Percentiles rank a stretch among this genome's conserved stretches.
These are phyloP conservation scores for Gremmenia infestans DNA, from an alignment of 2,329 filamentous ascomycete genomes.

Conservation along the genomic window DNA sequence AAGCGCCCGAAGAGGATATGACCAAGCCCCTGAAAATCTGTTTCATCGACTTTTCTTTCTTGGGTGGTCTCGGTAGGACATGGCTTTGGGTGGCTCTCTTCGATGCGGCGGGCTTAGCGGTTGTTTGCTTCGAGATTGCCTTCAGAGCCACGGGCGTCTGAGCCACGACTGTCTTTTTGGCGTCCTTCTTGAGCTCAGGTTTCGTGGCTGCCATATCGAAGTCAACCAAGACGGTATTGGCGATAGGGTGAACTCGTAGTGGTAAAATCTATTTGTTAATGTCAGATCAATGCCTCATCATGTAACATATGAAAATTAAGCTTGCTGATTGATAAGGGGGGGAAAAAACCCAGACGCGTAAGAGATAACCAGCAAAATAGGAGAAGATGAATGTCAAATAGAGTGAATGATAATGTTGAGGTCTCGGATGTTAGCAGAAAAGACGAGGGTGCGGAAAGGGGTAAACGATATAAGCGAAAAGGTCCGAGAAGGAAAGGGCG, in stretches of 20 bases:
- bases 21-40: conserved; percentile 47
- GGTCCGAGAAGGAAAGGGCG: neutral
- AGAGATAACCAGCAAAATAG: neutral
- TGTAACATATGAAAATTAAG: neutral
- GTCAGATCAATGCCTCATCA: neutral
- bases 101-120: neutral
- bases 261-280: neutral
- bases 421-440: neutral
- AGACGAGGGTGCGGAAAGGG: neutral
- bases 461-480: neutral
- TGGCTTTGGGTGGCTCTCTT: conserved; percentile 4
- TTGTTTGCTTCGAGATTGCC: neutral
- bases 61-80: conserved; percentile 29
- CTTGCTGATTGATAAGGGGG: neutral
- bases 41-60: conserved; percentile 10
- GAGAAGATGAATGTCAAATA: neutral
- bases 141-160: neutral
- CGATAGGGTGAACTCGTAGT: neutral
- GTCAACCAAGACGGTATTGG: neutral
- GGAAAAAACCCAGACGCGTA: neutral
- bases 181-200: neutral
- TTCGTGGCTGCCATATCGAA: neutral
- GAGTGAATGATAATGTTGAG: neutral
- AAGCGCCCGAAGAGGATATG: conserved; percentile 54
- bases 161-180: neutral